Base-by-base conservation (phyloP, 2,329 filamentous ascomycete genomes). In the Coniochaeta sp. region DNA sequence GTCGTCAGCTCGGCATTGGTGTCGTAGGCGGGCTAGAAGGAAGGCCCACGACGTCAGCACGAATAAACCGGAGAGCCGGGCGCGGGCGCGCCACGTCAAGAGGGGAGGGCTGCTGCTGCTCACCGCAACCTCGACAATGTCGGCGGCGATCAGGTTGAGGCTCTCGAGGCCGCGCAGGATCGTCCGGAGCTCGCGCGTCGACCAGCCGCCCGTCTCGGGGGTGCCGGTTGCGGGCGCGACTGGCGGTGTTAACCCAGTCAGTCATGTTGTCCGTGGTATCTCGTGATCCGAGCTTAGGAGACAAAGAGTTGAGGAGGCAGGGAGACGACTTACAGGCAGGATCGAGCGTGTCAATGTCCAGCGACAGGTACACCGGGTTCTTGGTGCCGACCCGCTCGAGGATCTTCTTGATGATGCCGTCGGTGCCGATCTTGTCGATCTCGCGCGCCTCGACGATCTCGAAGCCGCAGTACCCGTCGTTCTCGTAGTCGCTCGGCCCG, bases 341-440 rank as follows among this genome's bases (percentile, higher is more conserved):
- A 70, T 96, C 91, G 3, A 96, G 79, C 0, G 90, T 92, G 69
- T 96, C 91, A 67, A 96, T 96, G 69, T 96, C 92, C 55, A 96
- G 87, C 7, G 85, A 90, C 34, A 96, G 75, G 70, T 96, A 96
- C 0, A 95, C 89, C 0, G 90, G 90, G 62, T 86, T 87, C 59
- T 81, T 80, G 24, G 86, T 88, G 9, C 89, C 90, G 19, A 96
- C 89, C 26, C 90, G 81, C 3, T 90, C 86, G 50, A 84, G 76
- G 69, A 96, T 95, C 71, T 84, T 87, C 73, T 89, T 84, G 71
- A 93, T 89, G 70, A 96, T 93, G 4, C 90, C 90, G 0, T 85
- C 82, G 30, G 82, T 75, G 44, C 80, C 80, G 57, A 82, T 78
- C 16, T 70, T 76, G 68, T 81, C 79, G 59, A 81, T 77, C 68